Percentiles rank a stretch among this genome's conserved stretches.
These are phyloP conservation scores for Kwoniella pini DNA, from an alignment of 768 basidiomycete species.

Conservation along the genomic window DNA sequence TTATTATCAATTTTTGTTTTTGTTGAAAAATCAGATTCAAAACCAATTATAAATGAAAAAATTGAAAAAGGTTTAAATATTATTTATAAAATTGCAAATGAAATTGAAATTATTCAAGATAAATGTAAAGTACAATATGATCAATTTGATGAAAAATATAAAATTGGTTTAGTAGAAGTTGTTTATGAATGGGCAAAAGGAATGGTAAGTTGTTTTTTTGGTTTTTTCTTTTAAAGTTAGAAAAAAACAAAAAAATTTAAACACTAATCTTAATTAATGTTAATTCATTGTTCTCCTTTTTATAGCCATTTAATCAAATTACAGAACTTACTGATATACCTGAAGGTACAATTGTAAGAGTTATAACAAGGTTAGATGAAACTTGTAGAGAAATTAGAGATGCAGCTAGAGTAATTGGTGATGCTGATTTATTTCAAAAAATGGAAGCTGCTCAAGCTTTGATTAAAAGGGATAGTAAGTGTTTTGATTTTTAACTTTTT, in stretches of 20 bases:
- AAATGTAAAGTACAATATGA: conserved; percentile 73
- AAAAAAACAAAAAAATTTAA: too few species aligned
- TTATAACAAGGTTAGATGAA: conserved; percentile 93
- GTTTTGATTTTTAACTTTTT: too few species aligned
- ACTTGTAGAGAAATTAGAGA: conserved; percentile 96
- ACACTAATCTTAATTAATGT: too few species aligned
- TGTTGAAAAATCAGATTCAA: conserved; percentile 93
- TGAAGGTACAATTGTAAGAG: conserved; percentile 95
- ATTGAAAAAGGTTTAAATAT: conserved; percentile 76
- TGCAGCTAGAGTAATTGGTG: conserved; percentile 95
- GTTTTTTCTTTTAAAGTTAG: too few species aligned
- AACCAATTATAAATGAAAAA: conserved; percentile 76
- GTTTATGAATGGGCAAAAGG: conserved; percentile 99
- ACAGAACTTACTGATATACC: conserved; percentile 87
- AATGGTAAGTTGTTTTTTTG: conserved; percentile 66
- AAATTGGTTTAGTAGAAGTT: conserved; percentile 90
- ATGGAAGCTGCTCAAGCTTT: conserved; percentile 94
- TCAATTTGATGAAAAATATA: conserved; percentile 75
- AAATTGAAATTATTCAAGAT: conserved; percentile 78
- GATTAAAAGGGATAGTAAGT: conserved; percentile 95
- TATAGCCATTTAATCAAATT: conserved; percentile 92
- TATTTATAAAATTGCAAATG: conserved; percentile 74
- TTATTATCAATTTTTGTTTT: conserved; percentile 95
- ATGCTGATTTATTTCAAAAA: conserved; percentile 91
- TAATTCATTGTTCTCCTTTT: background rate